Percentiles rank a stretch among this genome's conserved stretches.
Evolutionary conservation across 176 grass and related monocot species (phyloP).

Genomic region (Eleusine indica): DNA sequence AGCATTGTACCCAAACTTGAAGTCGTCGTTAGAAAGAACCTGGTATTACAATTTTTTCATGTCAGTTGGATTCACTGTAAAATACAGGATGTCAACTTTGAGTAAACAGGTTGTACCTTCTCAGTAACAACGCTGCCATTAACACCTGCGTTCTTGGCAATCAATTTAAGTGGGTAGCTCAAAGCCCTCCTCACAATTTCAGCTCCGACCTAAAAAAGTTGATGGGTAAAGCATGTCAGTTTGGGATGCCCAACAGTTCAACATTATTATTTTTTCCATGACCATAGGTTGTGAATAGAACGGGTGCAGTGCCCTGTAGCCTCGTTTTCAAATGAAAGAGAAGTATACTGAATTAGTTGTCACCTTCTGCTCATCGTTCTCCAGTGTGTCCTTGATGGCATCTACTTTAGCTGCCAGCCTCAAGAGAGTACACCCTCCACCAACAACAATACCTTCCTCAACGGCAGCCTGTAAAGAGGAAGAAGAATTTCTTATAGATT

Average conservation of each 20-base stretch:
- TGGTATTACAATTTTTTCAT: conserved; percentile 33
- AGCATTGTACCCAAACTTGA: conserved; percentile 92
- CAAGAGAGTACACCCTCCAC: conserved; percentile 94
- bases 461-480: conserved; percentile 74
- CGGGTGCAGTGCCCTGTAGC: neutral
- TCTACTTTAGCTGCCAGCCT: conserved; percentile 87
- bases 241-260: neutral
- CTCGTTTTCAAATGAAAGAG: neutral
- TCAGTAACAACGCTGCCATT: conserved; percentile 96
- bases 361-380: conserved; percentile 98
- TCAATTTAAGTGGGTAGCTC: conserved; percentile 94
- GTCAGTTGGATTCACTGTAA: neutral
- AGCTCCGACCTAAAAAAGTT: conserved; percentile 76
- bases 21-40: conserved; percentile 84
- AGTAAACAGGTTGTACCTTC: conserved; percentile 53
- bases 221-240: conserved; percentile 17
- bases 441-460: conserved; percentile 99
- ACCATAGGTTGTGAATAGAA: neutral
- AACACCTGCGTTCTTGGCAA: conserved; percentile 96
- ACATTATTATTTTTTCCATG: neutral
- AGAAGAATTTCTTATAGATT: neutral
- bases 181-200: conserved; percentile 91
- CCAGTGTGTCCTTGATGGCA: conserved; percentile 87
- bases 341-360: neutral
- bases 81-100: neutral